Evolutionary conservation across 352 stramenopile genomes (phyloP).

Genomic region (Phytophthora citrophthora): DNA sequence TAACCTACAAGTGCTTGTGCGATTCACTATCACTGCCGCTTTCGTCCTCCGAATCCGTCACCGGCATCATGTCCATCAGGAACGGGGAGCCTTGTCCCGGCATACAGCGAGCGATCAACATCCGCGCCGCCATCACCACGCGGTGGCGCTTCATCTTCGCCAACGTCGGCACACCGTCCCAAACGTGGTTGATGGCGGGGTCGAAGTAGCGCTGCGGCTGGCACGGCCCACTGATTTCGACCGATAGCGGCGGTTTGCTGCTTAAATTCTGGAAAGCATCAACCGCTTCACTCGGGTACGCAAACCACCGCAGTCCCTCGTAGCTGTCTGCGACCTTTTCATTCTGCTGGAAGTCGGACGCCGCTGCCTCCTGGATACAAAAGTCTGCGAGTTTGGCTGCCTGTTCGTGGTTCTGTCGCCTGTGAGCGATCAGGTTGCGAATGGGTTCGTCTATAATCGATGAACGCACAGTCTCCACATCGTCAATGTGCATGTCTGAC

Average conservation of each 20-base stretch:
- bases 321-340: constrained; percentile 26
- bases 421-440: constrained; percentile 18
- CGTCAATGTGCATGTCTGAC: constrained; percentile 20
- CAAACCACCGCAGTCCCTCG: constrained; percentile 44
- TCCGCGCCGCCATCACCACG: constrained; percentile 14
- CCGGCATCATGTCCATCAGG: constrained; percentile 26
- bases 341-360: constrained; percentile 6
- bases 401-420: constrained; percentile 27
- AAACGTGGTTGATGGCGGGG: constrained; percentile 18
- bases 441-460: constrained; percentile 10
- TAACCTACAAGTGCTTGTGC: constrained; percentile 11
- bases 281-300: constrained; percentile 36
- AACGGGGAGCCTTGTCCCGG: constrained; percentile 11
- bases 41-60: constrained; percentile 24
- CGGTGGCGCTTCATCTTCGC: constrained; percentile 29
- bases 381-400: constrained; percentile 20
- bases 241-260: constrained; percentile 24
- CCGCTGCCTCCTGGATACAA: constrained; percentile 24
- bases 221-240: constrained; percentile 34
- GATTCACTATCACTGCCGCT: constrained; percentile 19
- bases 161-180: constrained; percentile 29
- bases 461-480: constrained; percentile 6
- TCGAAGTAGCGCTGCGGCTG: constrained; percentile 43
- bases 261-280: constrained; percentile 15
- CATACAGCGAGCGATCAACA: constrained; percentile 23